Conservation (phyloP, 169 alveolate genomes). For the Plasmodium gonderi region DNA sequence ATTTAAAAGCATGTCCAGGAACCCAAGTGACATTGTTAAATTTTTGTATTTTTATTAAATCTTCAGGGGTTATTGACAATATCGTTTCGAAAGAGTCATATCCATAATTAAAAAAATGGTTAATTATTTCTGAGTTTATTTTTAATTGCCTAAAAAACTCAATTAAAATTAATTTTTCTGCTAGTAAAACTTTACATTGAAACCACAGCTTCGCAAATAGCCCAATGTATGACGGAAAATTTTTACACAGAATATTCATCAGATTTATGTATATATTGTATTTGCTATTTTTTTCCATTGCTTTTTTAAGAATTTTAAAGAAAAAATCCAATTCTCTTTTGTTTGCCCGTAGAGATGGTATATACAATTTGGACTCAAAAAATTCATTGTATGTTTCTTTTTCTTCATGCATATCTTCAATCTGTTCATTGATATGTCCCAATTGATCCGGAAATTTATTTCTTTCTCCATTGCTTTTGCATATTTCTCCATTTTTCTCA, state of each 20-base stretch:
- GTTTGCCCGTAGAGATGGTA: slow-evolving; percentile 26
- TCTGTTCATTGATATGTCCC: not conserved
- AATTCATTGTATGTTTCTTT: slow-evolving; percentile 6
- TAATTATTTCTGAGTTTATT: slow-evolving; percentile 50
- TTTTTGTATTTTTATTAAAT: slow-evolving; percentile 24
- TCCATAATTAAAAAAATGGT: slow-evolving; percentile 61
- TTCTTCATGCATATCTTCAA: not conserved
- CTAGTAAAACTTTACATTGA: slow-evolving; percentile 44
- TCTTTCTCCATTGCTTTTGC: not conserved
- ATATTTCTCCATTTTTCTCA: not conserved
- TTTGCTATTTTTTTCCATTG: slow-evolving; percentile 1
- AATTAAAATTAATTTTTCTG: slow-evolving; percentile 51
- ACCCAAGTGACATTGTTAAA: slow-evolving; percentile 56
- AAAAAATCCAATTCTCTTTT: slow-evolving; percentile 24
- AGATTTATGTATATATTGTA: slow-evolving; percentile 29
- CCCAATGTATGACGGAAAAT: slow-evolving; percentile 45
- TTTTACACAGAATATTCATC: slow-evolving; percentile 28
- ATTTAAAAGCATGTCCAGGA: slow-evolving; percentile 39
- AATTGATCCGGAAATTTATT: not conserved
- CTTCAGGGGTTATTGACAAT: slow-evolving; percentile 46
- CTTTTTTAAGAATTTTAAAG: slow-evolving; percentile 11
- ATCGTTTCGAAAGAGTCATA: slow-evolving; percentile 53
- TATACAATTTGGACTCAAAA: slow-evolving; percentile 23
- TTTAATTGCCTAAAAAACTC: slow-evolving; percentile 48
- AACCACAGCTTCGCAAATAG: slow-evolving; percentile 60